Evolutionary conservation across 768 basidiomycete species (phyloP).

Genomic region (Tylopilus cervinicoccineus): DNA sequence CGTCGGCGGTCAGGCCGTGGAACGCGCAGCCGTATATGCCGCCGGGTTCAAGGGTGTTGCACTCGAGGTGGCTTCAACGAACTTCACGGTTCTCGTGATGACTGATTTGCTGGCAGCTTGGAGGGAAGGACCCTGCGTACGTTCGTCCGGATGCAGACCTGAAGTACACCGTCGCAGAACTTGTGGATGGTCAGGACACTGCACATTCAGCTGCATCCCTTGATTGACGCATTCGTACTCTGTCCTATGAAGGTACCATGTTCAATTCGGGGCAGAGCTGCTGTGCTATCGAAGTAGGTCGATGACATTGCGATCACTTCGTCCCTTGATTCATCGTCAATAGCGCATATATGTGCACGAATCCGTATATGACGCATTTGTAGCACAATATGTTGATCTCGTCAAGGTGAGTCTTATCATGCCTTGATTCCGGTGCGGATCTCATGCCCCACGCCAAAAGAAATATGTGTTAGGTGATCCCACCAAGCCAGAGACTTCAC

Average conservation of each 20-base stretch:
- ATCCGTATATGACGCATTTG: constrained; percentile 73
- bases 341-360: constrained; percentile 95
- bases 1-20: constrained; percentile 67
- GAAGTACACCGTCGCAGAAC: constrained; percentile 74
- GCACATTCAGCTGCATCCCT: neutral
- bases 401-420: constrained; percentile 50
- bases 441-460: constrained; percentile 33
- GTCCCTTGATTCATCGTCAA: neutral
- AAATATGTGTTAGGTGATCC: constrained; percentile 87
- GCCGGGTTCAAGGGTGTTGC: constrained; percentile 81
- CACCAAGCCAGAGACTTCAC: constrained; percentile 61
- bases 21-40: constrained; percentile 60
- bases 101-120: constrained; percentile 54
- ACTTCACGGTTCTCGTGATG: neutral
- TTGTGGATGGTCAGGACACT: constrained; percentile 73
- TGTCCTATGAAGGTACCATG: constrained; percentile 71
- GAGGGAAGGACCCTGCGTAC: constrained; percentile 98
- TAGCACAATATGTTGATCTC: constrained; percentile 64
- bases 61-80: constrained; percentile 57
- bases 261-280: constrained; percentile 99
- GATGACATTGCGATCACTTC: neutral
- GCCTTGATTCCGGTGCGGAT: neutral
- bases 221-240: neutral
- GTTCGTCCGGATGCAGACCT: constrained; percentile 85
- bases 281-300: constrained; percentile 79